Base-by-base conservation (phyloP, 2,329 filamentous ascomycete species). In the Phyllosticta paracitricarpa region DNA sequence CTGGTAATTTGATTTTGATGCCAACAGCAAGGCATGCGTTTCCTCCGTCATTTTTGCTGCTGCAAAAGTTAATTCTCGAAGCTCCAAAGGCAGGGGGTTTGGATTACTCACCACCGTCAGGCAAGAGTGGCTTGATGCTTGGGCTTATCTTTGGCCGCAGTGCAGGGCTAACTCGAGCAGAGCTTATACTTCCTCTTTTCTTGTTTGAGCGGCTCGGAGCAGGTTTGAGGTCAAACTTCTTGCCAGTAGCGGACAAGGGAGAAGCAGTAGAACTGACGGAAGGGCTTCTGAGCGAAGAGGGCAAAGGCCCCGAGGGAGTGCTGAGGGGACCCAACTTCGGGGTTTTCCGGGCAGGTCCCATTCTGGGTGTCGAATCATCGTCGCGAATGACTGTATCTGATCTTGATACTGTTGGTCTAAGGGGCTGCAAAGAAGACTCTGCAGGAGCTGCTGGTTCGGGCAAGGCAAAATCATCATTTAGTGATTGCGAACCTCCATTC, bases 1-100 rank as follows among this genome's bases (percentile, higher is more conserved):
- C 70, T 97, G 93, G 69, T 99, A 99, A 70, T 99, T 99, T 1
- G 93, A 97, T 73, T 97, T 97, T 17, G 89, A 91, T 40, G 92
- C 89, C 28, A 99, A 81, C 54, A 97, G 82, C 28, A 91, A 82
- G n/a, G 85, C 84, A 62, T 85, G 84, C 2, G 81, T 80, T 58
- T 86, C 82, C 40, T 82, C 79, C 22, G 82, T 77, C 17, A 83
- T 54, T 12, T 40, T 57, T 24, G 59, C 54, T 61, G 40, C 40
- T 19, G 3, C 24, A 19, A 8, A 12, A n/a, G 14, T 61, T 17
- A 61, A 54, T 54, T 3, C 35, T 5, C 10, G 17, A 5, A 6
- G 19, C n/a, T 26, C 40, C 17, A 2, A 22, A 12, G 12, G 12
- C 53, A 4, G 48, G 4, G 14, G 14, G 4, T 7, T 48, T 40